Base-by-base conservation (phyloP, 2,329 filamentous ascomycete species). In the Polytolypa hystricis region DNA sequence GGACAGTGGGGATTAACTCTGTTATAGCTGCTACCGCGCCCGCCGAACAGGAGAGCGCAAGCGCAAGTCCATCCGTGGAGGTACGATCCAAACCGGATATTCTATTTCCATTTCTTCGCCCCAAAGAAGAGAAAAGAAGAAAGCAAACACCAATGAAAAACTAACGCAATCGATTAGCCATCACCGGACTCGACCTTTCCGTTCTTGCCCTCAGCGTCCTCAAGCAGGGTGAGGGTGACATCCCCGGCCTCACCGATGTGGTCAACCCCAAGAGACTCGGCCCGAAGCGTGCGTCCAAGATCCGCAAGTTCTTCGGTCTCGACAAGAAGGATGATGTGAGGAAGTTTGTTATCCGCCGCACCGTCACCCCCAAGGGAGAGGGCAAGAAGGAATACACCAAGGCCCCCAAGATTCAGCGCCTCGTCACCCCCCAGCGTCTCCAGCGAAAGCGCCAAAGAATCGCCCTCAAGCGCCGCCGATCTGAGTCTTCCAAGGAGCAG, bases 291-390 rank as follows among this genome's bases (percentile, higher is more conserved):
- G 91, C 91, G 65, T 94, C 86, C 74, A 98, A 96, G 86, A 96
- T 98, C 74, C 85, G 89, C 71, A 82, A 80, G 67, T 98, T 98
- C 83, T 98, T 96, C 76, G 81, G 85, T 74, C 84, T 98, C 79
- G 89, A 81, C 84, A 96, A 96, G 87, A 87, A 96, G 81, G 91
- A 98, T 77, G 91, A 98, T 84, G 89, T 96, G 71, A 89, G 91
- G 77, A 95, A 96, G 77, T 98, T 94, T 74, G 91, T 98, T 70
- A 96, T 98, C 63, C 91, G 91, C 67, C 91, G 91, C 68, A 91
- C 96, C 70, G 80, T 98, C 61, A 79, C 86, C 74, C 84, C 85
- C 65, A 93, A 81, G 64, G n/a, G n/a, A n/a, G 91, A 96, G 77
- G 89, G 86, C 72, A 93, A 91, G 74, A 82, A 84, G 73, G 71